A percentile compares a stretch with the other conserved stretches of the same genome.
Conservation (phyloP, 2,329 filamentous ascomycete species). For the Epichloe brachyelytri region DNA sequence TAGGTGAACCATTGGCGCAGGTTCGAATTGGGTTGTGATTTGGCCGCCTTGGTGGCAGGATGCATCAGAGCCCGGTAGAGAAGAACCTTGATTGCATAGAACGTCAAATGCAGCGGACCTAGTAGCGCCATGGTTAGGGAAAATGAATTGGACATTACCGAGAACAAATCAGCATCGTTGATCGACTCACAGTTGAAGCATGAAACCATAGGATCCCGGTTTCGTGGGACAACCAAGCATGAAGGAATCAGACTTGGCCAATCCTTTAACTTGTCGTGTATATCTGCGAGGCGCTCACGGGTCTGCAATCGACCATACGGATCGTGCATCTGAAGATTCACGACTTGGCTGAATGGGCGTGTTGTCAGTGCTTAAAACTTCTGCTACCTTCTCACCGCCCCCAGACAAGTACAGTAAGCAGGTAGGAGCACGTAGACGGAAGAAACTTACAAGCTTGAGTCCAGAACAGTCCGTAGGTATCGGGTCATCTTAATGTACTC, state of each 20-base stretch:
- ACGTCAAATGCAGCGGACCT: conserved; percentile 29
- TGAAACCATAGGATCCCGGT: conserved; percentile 3
- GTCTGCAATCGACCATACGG: conserved; percentile 9
- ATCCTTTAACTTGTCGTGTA: conserved; percentile 19
- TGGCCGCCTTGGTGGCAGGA: conserved; percentile 29
- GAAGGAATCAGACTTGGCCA: conserved; percentile 24
- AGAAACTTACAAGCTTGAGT: conserved; percentile 20
- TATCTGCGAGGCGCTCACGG: conserved; percentile 11
- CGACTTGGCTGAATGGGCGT: conserved; percentile 13
- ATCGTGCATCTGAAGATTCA: conserved; percentile 8
- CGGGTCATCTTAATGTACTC: conserved; percentile 20
- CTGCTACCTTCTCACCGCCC: too few species aligned
- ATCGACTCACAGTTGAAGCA: conserved; percentile 14
- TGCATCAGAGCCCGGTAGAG: conserved; percentile 32
- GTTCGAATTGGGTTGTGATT: conserved; percentile 21
- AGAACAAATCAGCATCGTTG: not conserved
- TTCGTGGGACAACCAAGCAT: conserved; percentile 17
- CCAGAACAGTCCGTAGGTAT: conserved; percentile 20
- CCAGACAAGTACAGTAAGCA: not conserved
- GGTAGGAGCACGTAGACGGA: not conserved
- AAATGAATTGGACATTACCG: too few species aligned
- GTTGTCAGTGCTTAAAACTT: conserved; percentile 2
- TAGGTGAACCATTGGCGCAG: conserved; percentile 22
- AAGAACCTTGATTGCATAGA: conserved; percentile 28
- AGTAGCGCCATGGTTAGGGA: not conserved